Evolutionary conservation across 768 basidiomycete species (phyloP).

Genomic region (Lactarius hatsudake): DNA sequence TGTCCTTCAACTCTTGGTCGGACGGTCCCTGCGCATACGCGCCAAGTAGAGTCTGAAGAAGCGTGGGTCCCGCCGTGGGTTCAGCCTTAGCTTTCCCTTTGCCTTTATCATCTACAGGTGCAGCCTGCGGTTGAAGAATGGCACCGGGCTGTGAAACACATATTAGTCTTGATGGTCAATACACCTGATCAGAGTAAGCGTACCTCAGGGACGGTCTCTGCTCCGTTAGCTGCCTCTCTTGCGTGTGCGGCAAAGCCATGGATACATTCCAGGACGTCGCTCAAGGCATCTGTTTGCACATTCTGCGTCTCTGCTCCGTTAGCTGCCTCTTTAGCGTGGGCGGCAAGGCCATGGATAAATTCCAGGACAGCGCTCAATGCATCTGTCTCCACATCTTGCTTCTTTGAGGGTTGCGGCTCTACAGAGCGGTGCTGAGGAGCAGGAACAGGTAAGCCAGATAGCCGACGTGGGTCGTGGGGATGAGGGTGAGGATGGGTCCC

Average conservation of each 20-base stretch:
- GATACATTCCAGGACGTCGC: slow-evolving; percentile 5
- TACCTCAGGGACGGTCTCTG: slow-evolving; percentile 1
- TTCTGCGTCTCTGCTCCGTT: neutral
- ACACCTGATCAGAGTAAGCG: neutral
- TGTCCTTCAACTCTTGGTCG: slow-evolving; percentile 12
- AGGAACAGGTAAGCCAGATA: neutral
- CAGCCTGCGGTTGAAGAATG: neutral
- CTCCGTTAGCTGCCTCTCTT: neutral
- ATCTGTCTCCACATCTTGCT: neutral
- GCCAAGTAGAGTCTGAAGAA: neutral
- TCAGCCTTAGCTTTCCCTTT: slow-evolving; percentile 11
- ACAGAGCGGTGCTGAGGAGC: neutral
- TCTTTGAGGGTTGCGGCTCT: neutral
- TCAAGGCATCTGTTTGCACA: neutral
- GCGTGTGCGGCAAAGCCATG: neutral
- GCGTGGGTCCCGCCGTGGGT: neutral
- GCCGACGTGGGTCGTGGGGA: too few relatives aligned
- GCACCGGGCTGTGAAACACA: neutral
- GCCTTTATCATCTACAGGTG: neutral
- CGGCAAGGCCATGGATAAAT: neutral
- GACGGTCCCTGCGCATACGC: neutral
- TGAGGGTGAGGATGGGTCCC: neutral
- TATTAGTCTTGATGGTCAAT: neutral
- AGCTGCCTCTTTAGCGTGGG: neutral
- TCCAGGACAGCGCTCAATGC: slow-evolving; percentile 1